Percentiles rank a stretch among this genome's conserved stretches.
phyloP scores from a whole-genome alignment of 2,329 filamentous ascomycete genomes.

The Magnaporthales sp. region DNA sequence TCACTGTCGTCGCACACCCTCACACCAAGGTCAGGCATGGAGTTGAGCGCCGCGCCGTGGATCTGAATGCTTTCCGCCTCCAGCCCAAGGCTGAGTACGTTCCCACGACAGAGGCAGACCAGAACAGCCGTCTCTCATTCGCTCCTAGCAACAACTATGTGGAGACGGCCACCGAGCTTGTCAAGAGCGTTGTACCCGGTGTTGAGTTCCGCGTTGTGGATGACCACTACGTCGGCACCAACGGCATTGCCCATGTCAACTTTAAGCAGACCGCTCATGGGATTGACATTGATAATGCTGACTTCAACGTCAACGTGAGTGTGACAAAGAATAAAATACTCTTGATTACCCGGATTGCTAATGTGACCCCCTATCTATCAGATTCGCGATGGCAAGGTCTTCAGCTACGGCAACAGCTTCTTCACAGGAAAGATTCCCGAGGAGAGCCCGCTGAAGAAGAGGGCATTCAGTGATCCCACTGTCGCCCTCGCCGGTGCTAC shows the following conservation, averaged over 20 bases:
- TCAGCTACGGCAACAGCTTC: constrained; percentile 46
- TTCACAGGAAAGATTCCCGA: constrained; percentile 33
- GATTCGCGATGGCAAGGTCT: constrained; percentile 38
- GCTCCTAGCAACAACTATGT: constrained; percentile 27
- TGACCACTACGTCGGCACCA: constrained; percentile 45
- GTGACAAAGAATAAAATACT: not conserved
- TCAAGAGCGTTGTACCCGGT: constrained; percentile 26
- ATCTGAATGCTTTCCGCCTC: constrained; percentile 23
- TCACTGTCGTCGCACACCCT: constrained; percentile 19
- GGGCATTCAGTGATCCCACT: constrained; percentile 31
- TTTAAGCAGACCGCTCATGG: constrained; percentile 51
- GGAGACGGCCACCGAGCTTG: constrained; percentile 32
- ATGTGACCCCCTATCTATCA: not conserved
- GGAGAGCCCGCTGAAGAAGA: constrained; percentile 28
- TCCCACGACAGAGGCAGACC: constrained; percentile 16
- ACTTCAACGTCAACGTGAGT: constrained; percentile 52
- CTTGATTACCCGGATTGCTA: not conserved
- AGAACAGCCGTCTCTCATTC: constrained; percentile 15
- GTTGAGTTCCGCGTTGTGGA: constrained; percentile 39
- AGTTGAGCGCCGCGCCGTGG: constrained; percentile 21
- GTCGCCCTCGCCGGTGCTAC: constrained; percentile 32
- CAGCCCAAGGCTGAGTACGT: constrained; percentile 20
- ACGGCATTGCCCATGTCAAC: constrained; percentile 48
- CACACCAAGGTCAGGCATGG: constrained; percentile 8
- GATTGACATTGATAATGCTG: constrained; percentile 51